Evolutionary conservation across 2,329 filamentous ascomycete species (phyloP).

Genomic region (Metarhizium anisopliae): DNA sequence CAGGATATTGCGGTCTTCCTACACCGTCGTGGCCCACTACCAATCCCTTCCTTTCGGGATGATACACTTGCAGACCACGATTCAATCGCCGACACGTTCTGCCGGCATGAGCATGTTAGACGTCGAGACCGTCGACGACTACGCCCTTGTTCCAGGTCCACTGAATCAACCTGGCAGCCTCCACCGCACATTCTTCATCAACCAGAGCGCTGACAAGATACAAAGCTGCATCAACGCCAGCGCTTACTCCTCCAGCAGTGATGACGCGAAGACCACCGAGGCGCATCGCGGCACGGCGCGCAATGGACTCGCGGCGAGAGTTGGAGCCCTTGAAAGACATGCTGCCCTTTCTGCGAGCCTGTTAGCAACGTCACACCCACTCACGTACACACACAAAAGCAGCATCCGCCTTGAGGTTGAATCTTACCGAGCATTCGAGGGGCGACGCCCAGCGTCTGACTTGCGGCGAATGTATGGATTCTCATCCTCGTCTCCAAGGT

Average conservation of each 20-base stretch:
- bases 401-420: background rate
- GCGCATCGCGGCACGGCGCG: slow-evolving; percentile 67
- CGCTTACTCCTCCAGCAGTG: slow-evolving; percentile 68
- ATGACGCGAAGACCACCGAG: slow-evolving; percentile 64
- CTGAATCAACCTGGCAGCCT: slow-evolving; percentile 68
- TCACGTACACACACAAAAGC: background rate
- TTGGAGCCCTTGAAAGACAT: slow-evolving; percentile 72
- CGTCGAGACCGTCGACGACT: slow-evolving; percentile 77
- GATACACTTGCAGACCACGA: slow-evolving; percentile 1
- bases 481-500: slow-evolving; percentile 71
- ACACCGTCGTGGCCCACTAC: background rate
- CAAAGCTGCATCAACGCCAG: slow-evolving; percentile 74
- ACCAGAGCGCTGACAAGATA: slow-evolving; percentile 81
- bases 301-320: slow-evolving; percentile 68
- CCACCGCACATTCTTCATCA: slow-evolving; percentile 64
- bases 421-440: slow-evolving; percentile 51
- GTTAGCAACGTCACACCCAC: slow-evolving; percentile 12
- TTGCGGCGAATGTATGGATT: slow-evolving; percentile 76
- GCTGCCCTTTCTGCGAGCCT: slow-evolving; percentile 60
- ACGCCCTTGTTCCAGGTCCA: slow-evolving; percentile 81
- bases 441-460: slow-evolving; percentile 54
- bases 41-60: background rate
- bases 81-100: slow-evolving; percentile 10
- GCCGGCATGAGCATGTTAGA: slow-evolving; percentile 40
- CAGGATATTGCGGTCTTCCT: slow-evolving; percentile 1